phyloP scores from a whole-genome alignment of 768 basidiomycete genomes.

The Naematelia aurantialba region DNA sequence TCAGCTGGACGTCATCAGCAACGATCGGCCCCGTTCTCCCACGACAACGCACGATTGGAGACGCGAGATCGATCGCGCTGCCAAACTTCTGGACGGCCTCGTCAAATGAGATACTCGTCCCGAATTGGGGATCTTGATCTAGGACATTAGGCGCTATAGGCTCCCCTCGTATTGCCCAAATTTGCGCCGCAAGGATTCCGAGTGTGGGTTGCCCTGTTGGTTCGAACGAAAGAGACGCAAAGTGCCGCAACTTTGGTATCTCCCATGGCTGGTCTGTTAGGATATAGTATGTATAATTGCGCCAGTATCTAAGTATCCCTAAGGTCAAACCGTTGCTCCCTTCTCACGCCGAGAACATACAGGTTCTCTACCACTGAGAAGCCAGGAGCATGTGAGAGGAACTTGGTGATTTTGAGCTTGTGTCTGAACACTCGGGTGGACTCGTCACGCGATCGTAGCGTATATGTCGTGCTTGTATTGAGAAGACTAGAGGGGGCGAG shows the following conservation, averaged over 20 bases:
- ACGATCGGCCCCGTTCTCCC: slow-evolving; percentile 30
- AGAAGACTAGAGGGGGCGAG: not conserved
- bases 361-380: slow-evolving; percentile 31
- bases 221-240: not conserved
- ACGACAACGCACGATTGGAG: slow-evolving; percentile 24
- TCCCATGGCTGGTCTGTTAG: slow-evolving; percentile 31
- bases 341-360: slow-evolving; percentile 7
- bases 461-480: not conserved
- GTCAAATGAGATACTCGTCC: slow-evolving; percentile 8
- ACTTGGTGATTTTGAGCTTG: slow-evolving; percentile 11
- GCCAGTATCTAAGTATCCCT: slow-evolving; percentile 28
- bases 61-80: slow-evolving; percentile 14
- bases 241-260: slow-evolving; percentile 11
- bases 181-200: not conserved
- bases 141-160: slow-evolving; percentile 16
- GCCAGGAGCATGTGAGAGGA: slow-evolving; percentile 28
- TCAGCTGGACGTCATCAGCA: slow-evolving; percentile 30
- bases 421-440: not conserved
- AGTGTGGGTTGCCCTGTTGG: not conserved
- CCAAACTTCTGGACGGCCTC: slow-evolving; percentile 16
- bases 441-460: not conserved
- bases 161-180: slow-evolving; percentile 6
- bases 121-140: slow-evolving; percentile 9
- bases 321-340: not conserved
- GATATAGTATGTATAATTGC: slow-evolving; percentile 28